Conservation (phyloP, 345 rosid genomes). For the Clarkia xantiana region DNA sequence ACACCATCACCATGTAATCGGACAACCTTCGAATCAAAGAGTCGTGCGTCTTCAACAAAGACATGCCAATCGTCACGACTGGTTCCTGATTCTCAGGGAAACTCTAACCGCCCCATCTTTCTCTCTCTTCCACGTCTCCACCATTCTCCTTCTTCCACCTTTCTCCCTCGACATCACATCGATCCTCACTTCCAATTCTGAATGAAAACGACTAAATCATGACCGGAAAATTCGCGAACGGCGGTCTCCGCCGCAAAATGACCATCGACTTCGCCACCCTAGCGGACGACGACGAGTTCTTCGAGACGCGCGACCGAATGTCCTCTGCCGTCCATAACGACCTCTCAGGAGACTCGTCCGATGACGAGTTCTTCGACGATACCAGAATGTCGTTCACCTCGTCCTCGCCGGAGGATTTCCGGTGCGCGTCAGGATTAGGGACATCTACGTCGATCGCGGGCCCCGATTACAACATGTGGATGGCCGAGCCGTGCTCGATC, state of each 20-base stretch:
- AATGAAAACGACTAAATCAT: not conserved
- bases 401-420: constrained; percentile 12
- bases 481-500: constrained; percentile 78
- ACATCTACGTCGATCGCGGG: constrained; percentile 7
- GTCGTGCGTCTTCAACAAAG: not conserved
- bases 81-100: constrained; percentile 19
- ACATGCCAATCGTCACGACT: constrained; percentile 2
- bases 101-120: constrained; percentile 16
- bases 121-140: constrained; percentile 25
- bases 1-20: too few relatives aligned
- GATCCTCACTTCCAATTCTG: not conserved
- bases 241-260: constrained; percentile 46
- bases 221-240: constrained; percentile 7
- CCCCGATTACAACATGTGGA: constrained; percentile 60
- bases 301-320: constrained; percentile 41
- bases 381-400: constrained; percentile 57
- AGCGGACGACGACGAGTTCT: constrained; percentile 50
- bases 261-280: constrained; percentile 69
- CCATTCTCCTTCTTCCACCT: not conserved
- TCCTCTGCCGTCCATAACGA: constrained; percentile 37
- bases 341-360: constrained; percentile 50
- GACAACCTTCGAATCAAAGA: too few relatives aligned
- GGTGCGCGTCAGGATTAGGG: constrained; percentile 8
- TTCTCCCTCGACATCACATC: not conserved
- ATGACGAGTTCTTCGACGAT: constrained; percentile 42